phyloP scores from a whole-genome alignment of 441 rosid species.

The Flueggea neowawraea region DNA sequence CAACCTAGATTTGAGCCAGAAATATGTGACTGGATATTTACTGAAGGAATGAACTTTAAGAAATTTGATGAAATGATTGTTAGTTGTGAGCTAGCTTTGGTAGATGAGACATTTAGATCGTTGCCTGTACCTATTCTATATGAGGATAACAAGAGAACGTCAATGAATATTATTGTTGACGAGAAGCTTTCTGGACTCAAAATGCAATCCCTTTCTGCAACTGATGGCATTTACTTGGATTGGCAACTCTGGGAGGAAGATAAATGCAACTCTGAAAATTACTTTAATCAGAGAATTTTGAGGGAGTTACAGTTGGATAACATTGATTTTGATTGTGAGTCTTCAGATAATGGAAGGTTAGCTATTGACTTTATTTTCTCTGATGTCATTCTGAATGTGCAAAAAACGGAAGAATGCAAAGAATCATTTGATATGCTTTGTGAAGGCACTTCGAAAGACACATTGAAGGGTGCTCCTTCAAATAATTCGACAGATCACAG shows the following conservation, averaged over 20 bases:
- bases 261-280: slow-evolving; percentile 29
- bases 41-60: slow-evolving; percentile 62
- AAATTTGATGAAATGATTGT: slow-evolving; percentile 69
- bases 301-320: slow-evolving; percentile 33
- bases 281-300: slow-evolving; percentile 31
- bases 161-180: slow-evolving; percentile 40
- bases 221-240: slow-evolving; percentile 86
- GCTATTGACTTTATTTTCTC: slow-evolving; percentile 53
- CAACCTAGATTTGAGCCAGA: slow-evolving; percentile 40
- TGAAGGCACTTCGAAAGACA: slow-evolving; percentile 26
- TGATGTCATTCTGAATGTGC: slow-evolving; percentile 36
- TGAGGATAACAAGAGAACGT: slow-evolving; percentile 36
- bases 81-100: slow-evolving; percentile 65
- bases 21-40: slow-evolving; percentile 42
- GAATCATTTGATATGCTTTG: slow-evolving; percentile 37
- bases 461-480: slow-evolving; percentile 25
- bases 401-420: slow-evolving; percentile 29
- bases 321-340: slow-evolving; percentile 38
- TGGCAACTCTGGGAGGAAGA: slow-evolving; percentile 79
- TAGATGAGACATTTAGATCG: slow-evolving; percentile 77
- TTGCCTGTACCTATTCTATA: slow-evolving; percentile 69
- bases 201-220: slow-evolving; percentile 52
- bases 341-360: slow-evolving; percentile 36
- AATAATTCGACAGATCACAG: slow-evolving; percentile 20
- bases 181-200: slow-evolving; percentile 41